A percentile compares a stretch with the other conserved stretches of the same genome.
Evolutionary conservation across 768 basidiomycete species (phyloP).

Genomic region (Pisolithus orientalis): DNA sequence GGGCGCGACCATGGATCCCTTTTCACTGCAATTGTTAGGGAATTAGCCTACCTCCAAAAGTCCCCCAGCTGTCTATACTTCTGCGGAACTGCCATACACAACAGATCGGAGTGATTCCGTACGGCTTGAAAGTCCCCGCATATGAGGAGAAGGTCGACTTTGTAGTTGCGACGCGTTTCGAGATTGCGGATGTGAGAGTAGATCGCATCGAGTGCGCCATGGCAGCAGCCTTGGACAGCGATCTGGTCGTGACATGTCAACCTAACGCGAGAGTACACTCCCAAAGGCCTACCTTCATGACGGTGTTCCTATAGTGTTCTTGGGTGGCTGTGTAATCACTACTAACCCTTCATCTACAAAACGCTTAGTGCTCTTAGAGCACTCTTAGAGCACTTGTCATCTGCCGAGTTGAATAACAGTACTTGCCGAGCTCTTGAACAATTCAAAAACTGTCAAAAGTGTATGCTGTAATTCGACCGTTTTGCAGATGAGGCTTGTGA

Average conservation of each 20-base stretch:
- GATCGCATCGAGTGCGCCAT: constrained; percentile 86
- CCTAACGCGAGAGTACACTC: not conserved
- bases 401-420: no score
- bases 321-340: no score
- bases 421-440: no score
- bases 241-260: constrained; percentile 40
- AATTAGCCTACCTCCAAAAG: constrained; percentile 60
- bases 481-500: no score
- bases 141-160: constrained; percentile 80
- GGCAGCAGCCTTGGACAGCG: constrained; percentile 92
- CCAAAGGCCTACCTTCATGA: constrained; percentile 19
- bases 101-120: constrained; percentile 76
- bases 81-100: constrained; percentile 85
- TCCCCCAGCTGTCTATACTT: constrained; percentile 83
- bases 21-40: not conserved
- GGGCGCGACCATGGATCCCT: not conserved
- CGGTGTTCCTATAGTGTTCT: no score
- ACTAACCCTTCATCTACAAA: no score
- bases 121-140: constrained; percentile 97
- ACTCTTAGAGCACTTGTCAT: no score
- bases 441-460: no score
- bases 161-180: constrained; percentile 55
- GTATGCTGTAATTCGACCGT: no score
- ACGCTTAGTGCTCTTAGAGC: no score
- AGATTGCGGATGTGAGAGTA: constrained; percentile 65